Base-by-base conservation (phyloP, 2,329 filamentous ascomycete genomes). In the Hypoxylon sp. region DNA sequence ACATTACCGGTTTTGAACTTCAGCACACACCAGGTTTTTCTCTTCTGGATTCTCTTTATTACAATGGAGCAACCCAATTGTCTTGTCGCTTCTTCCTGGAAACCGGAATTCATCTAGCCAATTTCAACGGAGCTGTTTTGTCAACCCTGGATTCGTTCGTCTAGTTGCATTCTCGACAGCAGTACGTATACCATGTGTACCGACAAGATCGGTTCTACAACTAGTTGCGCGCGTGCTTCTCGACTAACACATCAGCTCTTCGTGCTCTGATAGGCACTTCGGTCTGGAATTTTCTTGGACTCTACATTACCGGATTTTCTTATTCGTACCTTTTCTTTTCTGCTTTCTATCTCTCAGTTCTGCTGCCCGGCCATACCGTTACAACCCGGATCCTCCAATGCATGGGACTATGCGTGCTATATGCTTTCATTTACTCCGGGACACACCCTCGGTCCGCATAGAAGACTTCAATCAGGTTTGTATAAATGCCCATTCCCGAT, bases 381-480 rank as follows among this genome's bases (percentile, higher is more conserved):
- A 15, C 65, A 66, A 67, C 63, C 63, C 65, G 66, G 66, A 68
- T 44, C 29, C 26, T 56, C 40, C 37, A 31, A 45, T 25, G 12
- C 21, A 32, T 43, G 30, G 53, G 34, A 55, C 50, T 50, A 48
- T 46, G 21, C 34, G 16, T 51, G 35, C 29, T 50, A 19, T 34
- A 37, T 54, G 34, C 44, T 42, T 35, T 57, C 57, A 55, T 62
- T 57, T 47, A 8, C 4, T 34, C 38, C 51, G 52, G 50, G 47
- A 60, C 49, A 60, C 29, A 62, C 69, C 5, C 55, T 63, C 66
- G 71, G 74, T 76, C 59, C 75, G 74, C 76, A 67, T 64, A 62
- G 44, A 55, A 56, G 63, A 59, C 57, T 64, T 58, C 63, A 36
- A 34, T 48, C 38, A n/a, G n/a, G n/a, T n/a, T n/a, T n/a, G n/a